phyloP scores from a whole-genome alignment of 202 grass and related monocot species.

The Panicum virgatum region DNA sequence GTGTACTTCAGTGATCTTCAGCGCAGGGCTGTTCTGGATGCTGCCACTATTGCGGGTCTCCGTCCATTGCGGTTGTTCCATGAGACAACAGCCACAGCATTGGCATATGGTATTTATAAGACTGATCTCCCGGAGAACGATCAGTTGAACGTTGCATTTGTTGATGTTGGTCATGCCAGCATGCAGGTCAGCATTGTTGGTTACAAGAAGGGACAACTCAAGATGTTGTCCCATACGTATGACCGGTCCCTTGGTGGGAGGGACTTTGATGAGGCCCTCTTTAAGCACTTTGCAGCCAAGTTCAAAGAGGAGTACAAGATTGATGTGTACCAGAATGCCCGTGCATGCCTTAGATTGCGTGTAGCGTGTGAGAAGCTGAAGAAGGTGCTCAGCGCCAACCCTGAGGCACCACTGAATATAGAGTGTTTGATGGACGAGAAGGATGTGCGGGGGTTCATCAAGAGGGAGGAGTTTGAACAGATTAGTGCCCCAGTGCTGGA shows the following conservation, averaged over 20 bases:
- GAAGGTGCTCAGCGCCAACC: conserved; percentile 83
- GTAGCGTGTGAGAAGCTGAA: conserved; percentile 78
- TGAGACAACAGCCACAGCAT: conserved; percentile 80
- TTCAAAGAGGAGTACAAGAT: conserved; percentile 83
- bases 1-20: conserved; percentile 84
- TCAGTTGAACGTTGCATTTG: conserved; percentile 77
- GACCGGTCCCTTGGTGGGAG: conserved; percentile 81
- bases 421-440: conserved; percentile 98
- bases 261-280: conserved; percentile 83
- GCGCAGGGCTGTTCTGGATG: conserved; percentile 75
- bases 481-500: conserved; percentile 64
- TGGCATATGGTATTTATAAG: conserved; percentile 96
- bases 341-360: conserved; percentile 61
- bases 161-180: conserved; percentile 82
- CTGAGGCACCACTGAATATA: conserved; percentile 72
- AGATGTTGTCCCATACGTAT: conserved; percentile 74
- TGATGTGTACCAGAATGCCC: conserved; percentile 79
- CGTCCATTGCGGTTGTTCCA: conserved; percentile 73
- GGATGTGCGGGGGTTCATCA: conserved; percentile 78
- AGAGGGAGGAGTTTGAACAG: conserved; percentile 83
- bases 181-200: conserved; percentile 88
- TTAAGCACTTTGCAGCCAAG: conserved; percentile 72
- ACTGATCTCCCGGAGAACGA: conserved; percentile 78
- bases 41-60: conserved; percentile 67
- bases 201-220: conserved; percentile 82